Evolutionary conservation across 257 asterid species (phyloP), one percentile per base, ranked within the genome.

Genomic region (Anisodus acutangulus): DNA sequence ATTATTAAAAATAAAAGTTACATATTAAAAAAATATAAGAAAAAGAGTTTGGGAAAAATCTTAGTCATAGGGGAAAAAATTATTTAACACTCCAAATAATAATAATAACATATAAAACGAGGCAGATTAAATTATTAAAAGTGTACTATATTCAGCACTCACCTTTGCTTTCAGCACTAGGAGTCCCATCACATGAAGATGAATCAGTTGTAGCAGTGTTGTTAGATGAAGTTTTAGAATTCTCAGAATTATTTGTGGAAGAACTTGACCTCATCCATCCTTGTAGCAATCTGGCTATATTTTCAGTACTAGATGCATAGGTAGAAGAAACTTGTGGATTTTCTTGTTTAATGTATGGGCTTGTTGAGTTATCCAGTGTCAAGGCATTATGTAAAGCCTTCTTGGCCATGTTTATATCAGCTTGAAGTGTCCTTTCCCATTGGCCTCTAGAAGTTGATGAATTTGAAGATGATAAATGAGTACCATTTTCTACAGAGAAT

Each of bases 381-480:
- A 94, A n/a, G 1, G 99, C 99, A 37, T 93, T 98, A 5, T 88
- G 89, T 31, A 97, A 93, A 89, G 99, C 99, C 83, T 92, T 97
- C 87, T 93, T 94, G 85, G 99, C 98, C 0, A 94, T 94, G 86
- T 84, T 84, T 85, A 97, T 94, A 81, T 95, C 96, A 1, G 93
- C 82, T 17, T 94, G 99, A 6, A 96, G 93, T 83, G 91, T 89
- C 51, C 89, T 91, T 88, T 96, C 99, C 99, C 99, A 96, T 80
- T 92, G 98, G 7, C 99, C 98, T 51, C 91, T 84, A 0, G 97
- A 87, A 4, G 11, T 74, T 45, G 59, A 72, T 43, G 79, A 16
- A 10, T 17, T 71, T 71, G 79, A 43, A 43, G 90, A 84, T 0
- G 97, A 88, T 2, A 72, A 88, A 87, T 1, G 92, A 85, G 0